Base-by-base conservation (phyloP, 2,329 filamentous ascomycete species). In the Calycina marina region DNA sequence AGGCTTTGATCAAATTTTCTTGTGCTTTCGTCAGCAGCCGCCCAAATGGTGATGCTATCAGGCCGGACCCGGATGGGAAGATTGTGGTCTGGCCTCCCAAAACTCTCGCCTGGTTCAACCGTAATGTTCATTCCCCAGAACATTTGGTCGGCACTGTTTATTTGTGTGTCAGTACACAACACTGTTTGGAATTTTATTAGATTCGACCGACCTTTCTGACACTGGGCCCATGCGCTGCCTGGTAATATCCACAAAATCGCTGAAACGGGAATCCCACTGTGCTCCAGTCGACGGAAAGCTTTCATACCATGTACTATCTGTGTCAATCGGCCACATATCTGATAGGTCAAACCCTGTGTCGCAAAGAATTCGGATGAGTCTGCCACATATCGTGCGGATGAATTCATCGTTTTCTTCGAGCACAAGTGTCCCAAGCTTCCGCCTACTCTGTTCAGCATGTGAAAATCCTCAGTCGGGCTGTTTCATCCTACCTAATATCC, bases 401-500 rank as follows among this genome's bases (percentile, higher is more conserved):
- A 51, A 40, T 25, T 49, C 48, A 25, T 52, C 40, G 8, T 17
- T 18, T 25, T 50, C 49, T 8, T 37, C 28, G 8, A 45, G 20
- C 8, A 52, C 14, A 8, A 43, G 24, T 4, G 30, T 28, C 4
- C 47, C 48, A 32, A 50, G 28, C 9, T 27, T 27, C 3, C 40
- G 40, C 31, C 46, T 46, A n/a, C 32, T 24, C 31, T 6, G 12
- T 30, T 15, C 16, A 8, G 9, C 32, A 15, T 41, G 20, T 15
- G 28, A 24, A 16, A n/a, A 18, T 20, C 25, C 13, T 22, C 12
- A 13, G 22, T 14, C 11, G 12, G 9, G 18, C 11, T 10, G 14
- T 15, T 27, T 15, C 15, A 14, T 10, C 38, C 38, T 35, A 48
- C 49, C 43, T 45, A 6, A 29, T 22, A 4, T 43, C 32, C 14